These are phyloP conservation scores for Aristolochia fimbriata DNA, from an alignment of 164 flowering plant species.

Conservation along the genomic window DNA sequence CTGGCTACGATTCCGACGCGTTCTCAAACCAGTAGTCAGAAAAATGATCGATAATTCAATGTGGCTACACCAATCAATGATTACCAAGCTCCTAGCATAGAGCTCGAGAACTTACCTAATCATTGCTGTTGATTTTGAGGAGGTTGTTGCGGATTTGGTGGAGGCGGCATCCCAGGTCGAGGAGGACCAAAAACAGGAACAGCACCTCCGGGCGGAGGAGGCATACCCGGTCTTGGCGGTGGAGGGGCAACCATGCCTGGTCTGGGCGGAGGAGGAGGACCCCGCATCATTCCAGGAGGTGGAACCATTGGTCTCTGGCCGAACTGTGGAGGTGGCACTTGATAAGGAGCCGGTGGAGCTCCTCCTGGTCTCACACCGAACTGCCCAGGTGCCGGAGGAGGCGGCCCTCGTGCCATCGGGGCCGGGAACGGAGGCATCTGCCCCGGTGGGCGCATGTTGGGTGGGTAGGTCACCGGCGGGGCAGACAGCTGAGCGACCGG, in stretches of 20 bases:
- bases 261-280: slow-evolving; percentile 23
- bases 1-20: no score
- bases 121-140: slow-evolving; percentile 22
- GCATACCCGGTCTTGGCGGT: slow-evolving; percentile 62
- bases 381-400: slow-evolving; percentile 36
- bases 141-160: slow-evolving; percentile 40
- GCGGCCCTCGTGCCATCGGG: slow-evolving; percentile 36
- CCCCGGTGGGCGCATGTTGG: slow-evolving; percentile 67
- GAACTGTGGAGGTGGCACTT: slow-evolving; percentile 21
- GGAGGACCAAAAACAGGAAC: slow-evolving; percentile 61
- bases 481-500: slow-evolving; percentile 68
- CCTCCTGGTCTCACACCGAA: slow-evolving; percentile 41
- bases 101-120: slow-evolving; percentile 7
- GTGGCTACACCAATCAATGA: no score
- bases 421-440: slow-evolving; percentile 44
- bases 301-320: slow-evolving; percentile 28
- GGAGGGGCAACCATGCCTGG: slow-evolving; percentile 51
- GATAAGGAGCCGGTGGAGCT: slow-evolving; percentile 31
- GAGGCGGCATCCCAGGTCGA: slow-evolving; percentile 79
- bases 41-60: no score
- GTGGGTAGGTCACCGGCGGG: slow-evolving; percentile 49
- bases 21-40: no score
- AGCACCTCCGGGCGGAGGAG: slow-evolving; percentile 68
- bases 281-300: slow-evolving; percentile 60
- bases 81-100: no score